Conservation (phyloP, 179 eudicot species). For the Beta corolliflora region DNA sequence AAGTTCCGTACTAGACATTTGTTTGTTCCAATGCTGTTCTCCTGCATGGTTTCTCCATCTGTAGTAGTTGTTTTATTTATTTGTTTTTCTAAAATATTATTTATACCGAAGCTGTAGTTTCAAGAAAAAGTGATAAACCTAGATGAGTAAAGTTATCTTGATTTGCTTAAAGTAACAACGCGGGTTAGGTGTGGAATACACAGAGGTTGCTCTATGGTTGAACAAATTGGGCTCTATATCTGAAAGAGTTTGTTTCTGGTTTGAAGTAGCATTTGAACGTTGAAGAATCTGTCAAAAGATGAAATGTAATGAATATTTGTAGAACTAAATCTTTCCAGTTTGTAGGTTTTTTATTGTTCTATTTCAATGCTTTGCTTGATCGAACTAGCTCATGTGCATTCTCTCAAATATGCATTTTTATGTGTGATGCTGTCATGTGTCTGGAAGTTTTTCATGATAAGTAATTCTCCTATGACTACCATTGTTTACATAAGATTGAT, state of each 20-base stretch:
- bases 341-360: background rate
- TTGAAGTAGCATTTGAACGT: background rate
- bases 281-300: background rate
- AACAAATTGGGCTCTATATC: background rate
- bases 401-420: background rate
- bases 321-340: background rate
- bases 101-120: background rate
- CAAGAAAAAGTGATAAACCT: background rate
- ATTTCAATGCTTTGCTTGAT: background rate
- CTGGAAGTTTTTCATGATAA: background rate
- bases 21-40: background rate
- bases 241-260: background rate
- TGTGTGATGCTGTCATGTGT: no score
- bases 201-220: background rate
- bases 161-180: background rate
- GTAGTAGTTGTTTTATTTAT: background rate
- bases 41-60: background rate
- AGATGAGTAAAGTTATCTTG: background rate
- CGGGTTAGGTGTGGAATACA: background rate
- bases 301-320: background rate
- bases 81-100: background rate
- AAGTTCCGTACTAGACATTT: background rate
- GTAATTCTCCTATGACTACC: background rate
- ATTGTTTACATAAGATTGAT: background rate
- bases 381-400: background rate